Evolutionary conservation across 2,329 filamentous ascomycete genomes (phyloP), one percentile per base, ranked within the genome.

Genomic region (Neonectria faginata): DNA sequence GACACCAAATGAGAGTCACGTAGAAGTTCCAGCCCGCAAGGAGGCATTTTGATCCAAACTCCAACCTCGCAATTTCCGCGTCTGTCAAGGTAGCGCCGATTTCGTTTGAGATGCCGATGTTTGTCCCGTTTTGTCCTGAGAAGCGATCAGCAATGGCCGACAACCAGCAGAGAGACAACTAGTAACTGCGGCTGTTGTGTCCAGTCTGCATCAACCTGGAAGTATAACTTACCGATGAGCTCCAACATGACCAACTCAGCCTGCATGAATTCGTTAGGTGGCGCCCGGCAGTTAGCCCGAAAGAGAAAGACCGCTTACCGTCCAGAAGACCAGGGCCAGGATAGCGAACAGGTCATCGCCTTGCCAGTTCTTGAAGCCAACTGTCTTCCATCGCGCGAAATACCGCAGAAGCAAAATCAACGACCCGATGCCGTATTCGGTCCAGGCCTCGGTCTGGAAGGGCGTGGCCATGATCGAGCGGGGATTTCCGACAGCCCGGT

Each of bases 321-420:
- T 81, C 76, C 79, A 80, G 48, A 82, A 78, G 0, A 81, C 3
- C 5, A 82, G 64, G 0, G 75, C 72, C 5, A 77, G 50, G 16
- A 79, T 61, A 0, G 79, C 75, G 60, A 83, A 83, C 55, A 77
- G 78, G 52, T 84, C 82, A 65, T 84, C 82, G 2, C 80, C 79
- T 18, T 82, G 76, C 73, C 77, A 81, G 12, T 73, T 73, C n/a
- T 77, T 78, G 60, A 79, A 70, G 1, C 81, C 80, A 3, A 83
- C 79, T 7, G 76, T 67, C 57, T 75, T 80, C 68, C 75, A 76
- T 36, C 81, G 71, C 2, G 79, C 77, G 63, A 77, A 78, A 62
- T 80, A 79, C 14, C 81, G 79, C 5, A 80, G 62, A 2, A 81
- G 64, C 3, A 83, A 65, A 3, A 83, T 66, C 8, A 76, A 1